phyloP scores from a whole-genome alignment of 768 basidiomycete species.

The Russula brevipes region DNA sequence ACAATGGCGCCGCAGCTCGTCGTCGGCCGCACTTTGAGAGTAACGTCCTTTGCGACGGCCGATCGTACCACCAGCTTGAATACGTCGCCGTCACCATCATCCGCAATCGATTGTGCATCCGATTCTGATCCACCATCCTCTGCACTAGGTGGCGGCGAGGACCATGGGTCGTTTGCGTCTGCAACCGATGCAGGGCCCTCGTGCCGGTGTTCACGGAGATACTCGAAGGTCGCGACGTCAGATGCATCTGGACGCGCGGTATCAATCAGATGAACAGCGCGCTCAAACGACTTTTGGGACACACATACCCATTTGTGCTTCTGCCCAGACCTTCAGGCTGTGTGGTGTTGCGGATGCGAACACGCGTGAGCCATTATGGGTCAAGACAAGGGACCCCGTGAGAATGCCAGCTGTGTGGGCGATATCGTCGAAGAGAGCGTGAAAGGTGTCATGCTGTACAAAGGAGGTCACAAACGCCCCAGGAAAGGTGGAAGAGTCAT shows the following conservation, averaged over 20 bases:
- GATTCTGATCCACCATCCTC: constrained; percentile 30
- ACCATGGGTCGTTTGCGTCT: constrained; percentile 7
- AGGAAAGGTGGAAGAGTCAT: constrained; percentile 4
- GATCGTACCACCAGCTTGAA: constrained; percentile 68
- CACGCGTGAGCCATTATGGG: constrained; percentile 54
- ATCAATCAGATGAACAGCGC: constrained; percentile 10
- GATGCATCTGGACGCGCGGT: constrained; percentile 50
- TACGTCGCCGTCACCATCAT: constrained; percentile 37
- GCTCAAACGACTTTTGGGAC: not conserved
- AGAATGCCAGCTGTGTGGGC: constrained; percentile 57
- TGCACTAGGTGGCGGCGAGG: constrained; percentile 23
- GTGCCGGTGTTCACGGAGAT: constrained; percentile 45
- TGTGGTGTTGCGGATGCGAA: constrained; percentile 67
- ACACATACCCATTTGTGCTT: constrained; percentile 58
- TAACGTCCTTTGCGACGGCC: constrained; percentile 47
- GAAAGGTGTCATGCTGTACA: constrained; percentile 58
- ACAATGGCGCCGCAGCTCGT: constrained; percentile 76
- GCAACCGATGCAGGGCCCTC: constrained; percentile 22
- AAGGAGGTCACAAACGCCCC: not conserved
- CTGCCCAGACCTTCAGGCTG: constrained; percentile 60
- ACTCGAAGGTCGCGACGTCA: constrained; percentile 56
- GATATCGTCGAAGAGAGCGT: constrained; percentile 55
- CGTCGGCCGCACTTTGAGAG: constrained; percentile 64
- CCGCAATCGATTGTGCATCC: constrained; percentile 26
- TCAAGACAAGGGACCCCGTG: constrained; percentile 51